These are phyloP conservation scores for Aspergillus arachidicola DNA, from an alignment of 2,329 filamentous ascomycete species.

Conservation along the genomic window DNA sequence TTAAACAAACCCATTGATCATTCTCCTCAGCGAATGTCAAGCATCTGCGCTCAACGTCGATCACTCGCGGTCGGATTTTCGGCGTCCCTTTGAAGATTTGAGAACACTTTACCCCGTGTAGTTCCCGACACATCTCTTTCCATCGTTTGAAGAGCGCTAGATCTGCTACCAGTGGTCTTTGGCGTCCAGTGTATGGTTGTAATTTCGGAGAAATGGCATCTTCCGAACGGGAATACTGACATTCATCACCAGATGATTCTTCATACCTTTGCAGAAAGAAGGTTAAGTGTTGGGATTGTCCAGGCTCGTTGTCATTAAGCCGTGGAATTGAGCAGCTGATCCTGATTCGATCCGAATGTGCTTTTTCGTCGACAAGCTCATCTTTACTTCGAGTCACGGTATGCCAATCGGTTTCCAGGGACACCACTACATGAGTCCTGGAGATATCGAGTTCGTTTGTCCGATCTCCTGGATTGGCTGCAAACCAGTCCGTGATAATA, in stretches of 20 bases:
- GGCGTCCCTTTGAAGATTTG: neutral
- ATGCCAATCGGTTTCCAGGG: neutral
- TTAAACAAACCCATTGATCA: neutral
- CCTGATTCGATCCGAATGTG: neutral
- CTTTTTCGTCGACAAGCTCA: neutral
- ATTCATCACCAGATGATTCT: neutral
- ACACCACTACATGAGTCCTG: neutral
- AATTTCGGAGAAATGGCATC: neutral
- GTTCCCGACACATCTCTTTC: neutral
- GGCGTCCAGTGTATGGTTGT: neutral
- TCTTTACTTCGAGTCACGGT: neutral
- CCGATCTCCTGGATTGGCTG: neutral
- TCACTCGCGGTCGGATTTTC: neutral
- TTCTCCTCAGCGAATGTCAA: neutral
- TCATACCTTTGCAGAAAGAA: neutral
- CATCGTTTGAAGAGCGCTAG: neutral
- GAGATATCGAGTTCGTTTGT: neutral
- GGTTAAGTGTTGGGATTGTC: neutral
- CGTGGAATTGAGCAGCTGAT: neutral
- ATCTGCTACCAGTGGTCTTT: neutral
- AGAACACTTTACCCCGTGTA: neutral
- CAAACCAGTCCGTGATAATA: neutral
- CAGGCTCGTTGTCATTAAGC: neutral
- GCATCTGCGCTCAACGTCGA: neutral
- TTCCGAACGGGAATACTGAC: accelerated